Conservation (phyloP, 345 rosid species). For the Brassica juncea region DNA sequence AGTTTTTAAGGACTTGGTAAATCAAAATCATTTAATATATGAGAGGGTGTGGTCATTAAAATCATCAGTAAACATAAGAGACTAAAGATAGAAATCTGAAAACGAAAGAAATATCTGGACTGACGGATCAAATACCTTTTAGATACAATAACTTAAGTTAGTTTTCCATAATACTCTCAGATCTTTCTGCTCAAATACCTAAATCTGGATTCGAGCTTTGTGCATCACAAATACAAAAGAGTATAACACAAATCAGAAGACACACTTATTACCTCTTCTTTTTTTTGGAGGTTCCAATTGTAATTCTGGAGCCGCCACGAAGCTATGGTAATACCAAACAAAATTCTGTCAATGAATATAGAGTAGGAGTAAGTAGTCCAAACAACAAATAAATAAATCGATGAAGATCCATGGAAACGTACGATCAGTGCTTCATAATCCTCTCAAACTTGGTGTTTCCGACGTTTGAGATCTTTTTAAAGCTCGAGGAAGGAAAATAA, state of each 20-base stretch:
- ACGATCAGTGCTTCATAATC: too few relatives aligned
- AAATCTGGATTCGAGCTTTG: not conserved
- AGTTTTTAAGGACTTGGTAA: too few relatives aligned
- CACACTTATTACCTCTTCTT: not conserved
- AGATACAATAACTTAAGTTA: too few relatives aligned
- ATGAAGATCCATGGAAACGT: not conserved
- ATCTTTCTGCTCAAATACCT: not conserved
- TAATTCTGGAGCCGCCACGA: not conserved
- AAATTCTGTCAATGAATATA: not conserved
- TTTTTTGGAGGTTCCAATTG: not conserved
- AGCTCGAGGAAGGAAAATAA: too few relatives aligned
- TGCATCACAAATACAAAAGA: not conserved
- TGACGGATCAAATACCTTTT: not conserved
- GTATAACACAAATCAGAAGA: not conserved
- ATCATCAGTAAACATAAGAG: too few relatives aligned
- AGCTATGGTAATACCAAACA: not conserved
- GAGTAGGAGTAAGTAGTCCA: not conserved
- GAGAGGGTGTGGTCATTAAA: too few relatives aligned
- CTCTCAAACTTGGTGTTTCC: constrained; percentile 40
- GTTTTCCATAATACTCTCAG: not conserved
- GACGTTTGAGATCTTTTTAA: not conserved
- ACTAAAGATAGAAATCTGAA: too few relatives aligned
- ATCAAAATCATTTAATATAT: too few relatives aligned
- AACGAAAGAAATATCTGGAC: too few relatives aligned
- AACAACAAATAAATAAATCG: not conserved